Evolutionary conservation across 768 basidiomycete species (phyloP).

Genomic region (Strobilomyces echinocephalus): DNA sequence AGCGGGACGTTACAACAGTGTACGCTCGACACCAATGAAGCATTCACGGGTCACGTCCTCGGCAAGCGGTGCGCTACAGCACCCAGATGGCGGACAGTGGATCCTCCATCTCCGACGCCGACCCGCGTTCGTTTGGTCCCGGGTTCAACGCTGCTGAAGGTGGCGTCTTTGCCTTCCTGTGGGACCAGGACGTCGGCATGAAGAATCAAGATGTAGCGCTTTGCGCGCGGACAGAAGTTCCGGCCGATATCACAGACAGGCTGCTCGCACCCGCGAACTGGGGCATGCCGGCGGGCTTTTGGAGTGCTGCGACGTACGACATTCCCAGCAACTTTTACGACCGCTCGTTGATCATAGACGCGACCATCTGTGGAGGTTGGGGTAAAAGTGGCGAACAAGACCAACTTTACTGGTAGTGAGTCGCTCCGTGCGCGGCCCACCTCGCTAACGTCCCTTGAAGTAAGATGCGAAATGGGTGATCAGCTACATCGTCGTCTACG

Average conservation of each 20-base stretch:
- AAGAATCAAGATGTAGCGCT: conserved; percentile 55
- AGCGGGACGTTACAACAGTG: conserved; percentile 39
- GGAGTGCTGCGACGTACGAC: conserved; percentile 44
- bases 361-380: conserved; percentile 32
- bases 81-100: conserved; percentile 40
- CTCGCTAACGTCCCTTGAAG: background rate
- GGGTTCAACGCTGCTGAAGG: conserved; percentile 35
- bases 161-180: conserved; percentile 58
- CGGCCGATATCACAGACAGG: conserved; percentile 41
- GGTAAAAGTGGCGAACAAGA: conserved; percentile 46
- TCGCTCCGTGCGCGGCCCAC: background rate
- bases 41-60: conserved; percentile 22
- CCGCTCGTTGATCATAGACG: conserved; percentile 42
- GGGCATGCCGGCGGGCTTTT: conserved; percentile 50
- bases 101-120: conserved; percentile 42
- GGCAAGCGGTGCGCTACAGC: conserved; percentile 38
- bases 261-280: conserved; percentile 44
- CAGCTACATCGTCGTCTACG: conserved; percentile 50
- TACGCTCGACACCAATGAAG: conserved; percentile 13
- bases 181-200: conserved; percentile 41
- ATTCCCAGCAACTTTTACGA: conserved; percentile 46
- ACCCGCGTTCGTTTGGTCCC: conserved; percentile 37
- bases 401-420: conserved; percentile 49
- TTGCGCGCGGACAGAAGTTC: conserved; percentile 46
- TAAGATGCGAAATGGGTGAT: conserved; percentile 53